Percentiles rank a stretch among this genome's conserved stretches.
Evolutionary conservation across 2,329 filamentous ascomycete species (phyloP).

Genomic region (Calonectria hongkongensis): DNA sequence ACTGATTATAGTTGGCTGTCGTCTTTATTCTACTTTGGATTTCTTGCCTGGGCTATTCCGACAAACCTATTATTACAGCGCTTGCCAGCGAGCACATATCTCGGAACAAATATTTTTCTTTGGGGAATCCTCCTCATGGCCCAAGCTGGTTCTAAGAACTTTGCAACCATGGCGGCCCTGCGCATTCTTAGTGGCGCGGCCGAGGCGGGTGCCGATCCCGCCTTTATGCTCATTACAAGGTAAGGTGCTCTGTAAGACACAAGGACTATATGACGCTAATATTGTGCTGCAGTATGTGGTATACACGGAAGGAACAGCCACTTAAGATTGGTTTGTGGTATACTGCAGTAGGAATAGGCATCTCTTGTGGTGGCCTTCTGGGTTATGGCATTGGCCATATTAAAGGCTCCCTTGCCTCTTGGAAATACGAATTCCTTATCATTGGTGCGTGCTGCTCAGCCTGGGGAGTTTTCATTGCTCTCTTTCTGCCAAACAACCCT

Average conservation of each 20-base stretch:
- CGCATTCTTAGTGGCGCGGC: conserved; percentile 7
- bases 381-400: conserved; percentile 21
- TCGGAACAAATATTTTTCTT: conserved; percentile 11
- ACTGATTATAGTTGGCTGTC: conserved; percentile 12
- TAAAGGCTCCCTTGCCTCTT: background rate
- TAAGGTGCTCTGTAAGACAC: background rate
- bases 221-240: conserved; percentile 20
- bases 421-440: conserved; percentile 15
- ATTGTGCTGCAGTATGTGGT: background rate
- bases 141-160: background rate
- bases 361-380: background rate
- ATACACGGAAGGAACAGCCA: conserved; percentile 14
- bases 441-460: background rate
- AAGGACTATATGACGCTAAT: background rate
- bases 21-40: conserved; percentile 8
- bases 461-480: background rate
- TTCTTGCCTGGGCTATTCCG: conserved; percentile 6
- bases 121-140: conserved; percentile 10
- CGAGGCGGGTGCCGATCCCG: conserved; percentile 3
- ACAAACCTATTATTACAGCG: conserved; percentile 8
- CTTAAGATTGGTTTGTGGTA: conserved; percentile 16
- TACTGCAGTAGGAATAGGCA: conserved; percentile 1
- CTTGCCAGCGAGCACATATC: conserved; percentile 1
- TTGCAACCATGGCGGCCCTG: conserved; percentile 16
- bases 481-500: conserved; percentile 8